Conservation (phyloP, 176 grass and related monocot genomes). For the Rhipidocladum racemiflorum region DNA sequence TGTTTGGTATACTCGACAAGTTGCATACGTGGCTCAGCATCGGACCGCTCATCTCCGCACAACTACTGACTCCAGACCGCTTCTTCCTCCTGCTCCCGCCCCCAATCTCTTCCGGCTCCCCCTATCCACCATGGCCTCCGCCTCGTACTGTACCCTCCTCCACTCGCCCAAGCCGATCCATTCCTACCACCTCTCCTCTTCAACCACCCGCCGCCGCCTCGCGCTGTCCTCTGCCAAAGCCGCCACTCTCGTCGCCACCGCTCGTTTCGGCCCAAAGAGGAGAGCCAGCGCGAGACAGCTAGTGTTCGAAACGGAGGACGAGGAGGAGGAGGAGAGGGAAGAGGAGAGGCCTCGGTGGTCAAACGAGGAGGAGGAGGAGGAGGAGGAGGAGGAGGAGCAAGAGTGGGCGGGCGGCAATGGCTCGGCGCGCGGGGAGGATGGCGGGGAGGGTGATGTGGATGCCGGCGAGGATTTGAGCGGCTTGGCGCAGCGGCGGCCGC, state of each 20-base stretch:
- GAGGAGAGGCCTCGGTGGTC: neutral
- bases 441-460: neutral
- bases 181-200: neutral
- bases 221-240: neutral
- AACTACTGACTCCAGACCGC: no score
- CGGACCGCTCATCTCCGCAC: slow-evolving; percentile 6
- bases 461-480: slow-evolving; percentile 30
- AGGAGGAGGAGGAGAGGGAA: neutral
- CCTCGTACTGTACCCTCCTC: slow-evolving; percentile 2
- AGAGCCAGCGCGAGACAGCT: slow-evolving; percentile 21
- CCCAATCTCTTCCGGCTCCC: neutral
- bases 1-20: no score
- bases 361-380: neutral
- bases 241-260: neutral
- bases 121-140: slow-evolving; percentile 19
- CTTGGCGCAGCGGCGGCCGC: slow-evolving; percentile 20
- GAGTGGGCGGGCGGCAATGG: slow-evolving; percentile 37
- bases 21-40: slow-evolving; percentile 25
- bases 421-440: slow-evolving; percentile 33
- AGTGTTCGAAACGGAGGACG: slow-evolving; percentile 15
- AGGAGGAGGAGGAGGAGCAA: slow-evolving; percentile 51
- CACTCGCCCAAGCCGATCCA: slow-evolving; percentile 4
- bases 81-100: neutral
- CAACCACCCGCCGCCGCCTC: neutral
- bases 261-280: neutral